Evolutionary conservation across 164 flowering plant genomes (phyloP).

Genomic region (Piper longum): DNA sequence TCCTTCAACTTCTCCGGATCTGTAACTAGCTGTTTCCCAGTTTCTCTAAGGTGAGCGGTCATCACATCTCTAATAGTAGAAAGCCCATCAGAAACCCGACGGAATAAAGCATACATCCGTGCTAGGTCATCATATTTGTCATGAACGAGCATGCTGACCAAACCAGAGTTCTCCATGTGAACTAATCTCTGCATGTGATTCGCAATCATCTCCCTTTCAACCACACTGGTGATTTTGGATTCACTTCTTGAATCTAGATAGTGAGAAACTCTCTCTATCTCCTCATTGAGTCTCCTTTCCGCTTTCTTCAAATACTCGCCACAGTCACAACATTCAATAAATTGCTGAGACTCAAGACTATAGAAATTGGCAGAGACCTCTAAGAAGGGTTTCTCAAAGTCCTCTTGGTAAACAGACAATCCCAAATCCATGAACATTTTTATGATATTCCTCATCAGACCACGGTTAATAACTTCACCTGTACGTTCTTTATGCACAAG

Average conservation of each 20-base stretch:
- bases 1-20: slow-evolving; percentile 86
- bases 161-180: slow-evolving; percentile 91
- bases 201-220: slow-evolving; percentile 93
- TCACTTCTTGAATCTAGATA: slow-evolving; percentile 66
- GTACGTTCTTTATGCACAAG: slow-evolving; percentile 54
- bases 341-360: slow-evolving; percentile 61
- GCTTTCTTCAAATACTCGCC: slow-evolving; percentile 72
- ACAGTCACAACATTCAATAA: slow-evolving; percentile 78
- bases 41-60: slow-evolving; percentile 76
- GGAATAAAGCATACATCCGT: slow-evolving; percentile 72
- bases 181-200: slow-evolving; percentile 82
- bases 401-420: slow-evolving; percentile 62
- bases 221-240: slow-evolving; percentile 64
- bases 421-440: slow-evolving; percentile 87
- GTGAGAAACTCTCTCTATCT: slow-evolving; percentile 70
- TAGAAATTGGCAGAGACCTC: slow-evolving; percentile 70
- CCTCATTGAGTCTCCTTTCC: slow-evolving; percentile 73
- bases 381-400: slow-evolving; percentile 72
- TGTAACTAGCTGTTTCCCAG: slow-evolving; percentile 76
- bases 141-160: slow-evolving; percentile 82
- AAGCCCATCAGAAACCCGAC: slow-evolving; percentile 70
- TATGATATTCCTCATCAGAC: slow-evolving; percentile 63
- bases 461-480: slow-evolving; percentile 75
- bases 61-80: slow-evolving; percentile 62
- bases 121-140: slow-evolving; percentile 81